A percentile compares a stretch with the other conserved stretches of the same genome.
Evolutionary conservation across 2,329 filamentous ascomycete species (phyloP).

Genomic region (Trichothecium roseum): DNA sequence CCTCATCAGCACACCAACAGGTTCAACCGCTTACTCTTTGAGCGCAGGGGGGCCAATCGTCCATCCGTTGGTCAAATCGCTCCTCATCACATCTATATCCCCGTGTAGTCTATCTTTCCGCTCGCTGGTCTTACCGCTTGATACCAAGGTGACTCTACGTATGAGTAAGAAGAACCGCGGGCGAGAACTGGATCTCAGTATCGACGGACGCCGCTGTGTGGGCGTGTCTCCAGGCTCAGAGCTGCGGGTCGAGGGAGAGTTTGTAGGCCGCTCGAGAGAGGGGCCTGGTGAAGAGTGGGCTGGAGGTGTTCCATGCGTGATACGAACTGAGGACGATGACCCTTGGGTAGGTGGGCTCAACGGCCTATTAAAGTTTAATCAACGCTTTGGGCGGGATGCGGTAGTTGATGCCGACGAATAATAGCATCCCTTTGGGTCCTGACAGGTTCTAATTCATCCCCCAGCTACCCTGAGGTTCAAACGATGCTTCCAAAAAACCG

Average conservation of each 20-base stretch:
- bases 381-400: constrained; percentile 64
- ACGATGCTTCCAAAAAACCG: too few relatives aligned
- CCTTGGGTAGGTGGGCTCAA: constrained; percentile 96
- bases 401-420: constrained; percentile 10
- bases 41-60: constrained; percentile 88
- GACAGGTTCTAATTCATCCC: too few relatives aligned
- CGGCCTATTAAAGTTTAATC: constrained; percentile 90
- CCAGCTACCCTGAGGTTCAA: too few relatives aligned
- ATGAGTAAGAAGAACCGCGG: constrained; percentile 73
- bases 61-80: constrained; percentile 79
- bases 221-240: constrained; percentile 69
- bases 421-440: too few relatives aligned
- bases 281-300: constrained; percentile 41
- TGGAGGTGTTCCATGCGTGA: constrained; percentile 86
- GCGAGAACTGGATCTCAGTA: constrained; percentile 66
- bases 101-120: constrained; percentile 86
- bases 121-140: constrained; percentile 77
- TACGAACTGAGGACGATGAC: constrained; percentile 68
- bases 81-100: constrained; percentile 90
- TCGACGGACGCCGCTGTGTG: constrained; percentile 62
- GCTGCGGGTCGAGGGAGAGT: constrained; percentile 79
- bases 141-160: constrained; percentile 72
- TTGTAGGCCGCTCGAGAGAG: constrained; percentile 39
- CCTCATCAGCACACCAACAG: constrained; percentile 86
- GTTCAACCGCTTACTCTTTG: constrained; percentile 91